Evolutionary conservation across 2,329 filamentous ascomycete species (phyloP), one percentile per base, ranked within the genome.

Genomic region (Xylariales sp.): DNA sequence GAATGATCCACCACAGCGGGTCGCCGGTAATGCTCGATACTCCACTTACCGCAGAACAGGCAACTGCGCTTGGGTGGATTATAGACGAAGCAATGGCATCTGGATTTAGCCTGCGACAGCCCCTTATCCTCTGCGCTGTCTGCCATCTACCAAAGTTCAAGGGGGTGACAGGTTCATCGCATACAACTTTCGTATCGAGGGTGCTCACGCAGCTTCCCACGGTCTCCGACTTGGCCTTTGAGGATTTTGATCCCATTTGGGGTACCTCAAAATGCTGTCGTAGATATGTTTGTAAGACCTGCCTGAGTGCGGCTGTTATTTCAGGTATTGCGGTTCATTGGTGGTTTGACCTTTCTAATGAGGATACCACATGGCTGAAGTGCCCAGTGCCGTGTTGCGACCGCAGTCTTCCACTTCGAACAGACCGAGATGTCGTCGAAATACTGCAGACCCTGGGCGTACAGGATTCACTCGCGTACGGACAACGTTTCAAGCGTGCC

Each of bases 81-180:
- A 42, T 45, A 37, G 34, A 42, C 19, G 40, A 37, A 12, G 28
- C 42, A 5, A 35, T 40, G n/a, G 18, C 32, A 8, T 39, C 31
- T 13, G 40, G 40, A 6, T 29, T 29, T 14, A 29, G 34, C 14
- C 23, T 39, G 18, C 39, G 42, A 17, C 42, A 44, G 8, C 35
- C 35, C 6, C 38, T 44, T 15, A 37, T 40, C 6, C 32, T 44
- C 4, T 44, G 42, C 23, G 42, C 42, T 6, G 42, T 44, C 5
- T 44, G 42, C 20, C 40, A 41, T 24, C 33, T 39, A 18, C 42
- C 42, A 23, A 42, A 44, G 29, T 42, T 44, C 32, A 43, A 43
- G 19, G 41, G 32, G 8, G 33, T 31, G 14, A 40, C 37, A 12
- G 16, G 12, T 16, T 24, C 33, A 13, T 30, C 23, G 12, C 41